These are phyloP conservation scores for Phialophora expanda DNA, from an alignment of 2,329 filamentous ascomycete genomes.

Conservation along the genomic window DNA sequence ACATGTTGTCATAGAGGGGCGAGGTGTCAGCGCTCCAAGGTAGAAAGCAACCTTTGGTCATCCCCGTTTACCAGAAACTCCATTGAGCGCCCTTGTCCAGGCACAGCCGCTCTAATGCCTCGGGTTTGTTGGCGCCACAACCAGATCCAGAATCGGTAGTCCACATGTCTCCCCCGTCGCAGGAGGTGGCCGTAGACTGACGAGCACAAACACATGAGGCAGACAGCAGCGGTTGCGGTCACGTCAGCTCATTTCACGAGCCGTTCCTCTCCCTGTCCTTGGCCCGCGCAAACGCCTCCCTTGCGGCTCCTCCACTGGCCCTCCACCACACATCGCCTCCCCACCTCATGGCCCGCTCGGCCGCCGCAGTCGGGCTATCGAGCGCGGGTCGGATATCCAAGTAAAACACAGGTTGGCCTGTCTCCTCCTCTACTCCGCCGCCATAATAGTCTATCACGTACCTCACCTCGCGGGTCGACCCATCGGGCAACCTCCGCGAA, in stretches of 20 bases:
- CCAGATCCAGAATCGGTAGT: not conserved
- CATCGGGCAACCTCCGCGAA: slow-evolving; percentile 68
- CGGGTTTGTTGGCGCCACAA: not conserved
- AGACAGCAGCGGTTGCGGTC: not conserved
- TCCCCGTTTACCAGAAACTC: not conserved
- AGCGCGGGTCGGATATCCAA: slow-evolving; percentile 91
- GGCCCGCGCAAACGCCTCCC: slow-evolving; percentile 45
- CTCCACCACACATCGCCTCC: slow-evolving; percentile 93
- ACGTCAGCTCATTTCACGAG: not conserved
- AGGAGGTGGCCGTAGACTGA: not conserved
- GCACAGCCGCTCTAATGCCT: not conserved
- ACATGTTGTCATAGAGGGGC: slow-evolving; percentile 5
- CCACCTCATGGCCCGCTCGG: slow-evolving; percentile 85
- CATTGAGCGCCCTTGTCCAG: not conserved
- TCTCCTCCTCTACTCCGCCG: slow-evolving; percentile 73
- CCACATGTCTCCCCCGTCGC: not conserved
- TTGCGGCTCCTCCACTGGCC: slow-evolving; percentile 73
- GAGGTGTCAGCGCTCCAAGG: not conserved
- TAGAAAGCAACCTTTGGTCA: not conserved
- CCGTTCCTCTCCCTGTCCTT: slow-evolving; percentile 13
- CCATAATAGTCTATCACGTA: slow-evolving; percentile 98
- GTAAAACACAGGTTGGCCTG: slow-evolving; percentile 92
- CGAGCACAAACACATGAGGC: not conserved
- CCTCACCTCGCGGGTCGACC: slow-evolving; percentile 75
- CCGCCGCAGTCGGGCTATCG: slow-evolving; percentile 76